Evolutionary conservation across 768 basidiomycete species (phyloP), one percentile per base, ranked within the genome.

Genomic region (Coprinellus micaceus): DNA sequence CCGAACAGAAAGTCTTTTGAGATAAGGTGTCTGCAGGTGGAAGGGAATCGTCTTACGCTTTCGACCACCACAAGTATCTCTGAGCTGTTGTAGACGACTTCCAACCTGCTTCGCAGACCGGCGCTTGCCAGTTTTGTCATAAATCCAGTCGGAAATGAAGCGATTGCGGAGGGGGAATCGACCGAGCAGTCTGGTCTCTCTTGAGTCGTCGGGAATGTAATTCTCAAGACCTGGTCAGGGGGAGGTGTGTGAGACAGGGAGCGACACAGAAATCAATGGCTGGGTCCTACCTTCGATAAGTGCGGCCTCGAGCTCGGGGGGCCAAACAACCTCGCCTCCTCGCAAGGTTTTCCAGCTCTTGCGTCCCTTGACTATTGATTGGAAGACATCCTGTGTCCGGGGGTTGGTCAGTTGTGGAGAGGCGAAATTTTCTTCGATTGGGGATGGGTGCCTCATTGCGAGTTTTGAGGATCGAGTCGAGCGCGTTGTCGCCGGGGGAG

Each of bases 101-200:
- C 89, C 88, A 46, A 91, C 88, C 69, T 90, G 88, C 67, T 90
- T 90, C 22, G 88, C 81, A 7, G 86, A 85, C 57, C 89, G 79
- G 58, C 78, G 75, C 67, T 85, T 83, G 22, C 88, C 86, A 0
- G 89, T 91, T 59, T 78, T 80, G 33, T 76, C 74, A 65, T 75
- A 82, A 65, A 91, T 89, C 70, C 86, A 84, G 60, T 91, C 86
- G 51, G 88, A 87, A 59, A 90, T 87, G 70, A 89, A 91, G 46
- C 85, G 80, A 70, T 91, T 91, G 56, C 89, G 78, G 78, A 87
- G 82, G 36, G 89, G 89, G 65, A 86, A 89, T 50, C 89, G 81
- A 22, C 87, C 87, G 2, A 90, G 79, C 17, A 86, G 80, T 53
- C 85, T 76, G 39, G 87, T 86, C 65, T 89, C 86, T 66, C 86